Conservation (phyloP, 768 basidiomycete genomes). For the Lactifluus volemus region DNA sequence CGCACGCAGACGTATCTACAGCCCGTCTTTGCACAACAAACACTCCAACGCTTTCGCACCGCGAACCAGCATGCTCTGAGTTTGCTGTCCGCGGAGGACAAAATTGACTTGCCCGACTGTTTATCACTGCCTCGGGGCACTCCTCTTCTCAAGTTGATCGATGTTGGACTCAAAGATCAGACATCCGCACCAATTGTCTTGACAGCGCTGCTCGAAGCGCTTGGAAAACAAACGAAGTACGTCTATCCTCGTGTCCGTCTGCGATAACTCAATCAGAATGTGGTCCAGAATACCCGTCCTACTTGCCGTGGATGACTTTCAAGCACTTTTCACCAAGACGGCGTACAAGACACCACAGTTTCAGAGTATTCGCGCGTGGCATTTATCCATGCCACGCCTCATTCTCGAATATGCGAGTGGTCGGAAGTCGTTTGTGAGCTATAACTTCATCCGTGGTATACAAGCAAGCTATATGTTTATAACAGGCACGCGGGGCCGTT, state of each 20-base stretch:
- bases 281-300: slow-evolving; percentile 60
- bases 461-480: background rate
- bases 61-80: slow-evolving; percentile 46
- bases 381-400: slow-evolving; percentile 70
- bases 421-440: slow-evolving; percentile 53
- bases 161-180: slow-evolving; percentile 47
- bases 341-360: slow-evolving; percentile 75
- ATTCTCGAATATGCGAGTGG: slow-evolving; percentile 77
- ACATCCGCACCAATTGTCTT: slow-evolving; percentile 47
- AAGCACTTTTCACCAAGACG: slow-evolving; percentile 58
- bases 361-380: slow-evolving; percentile 57
- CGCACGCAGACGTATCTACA: slow-evolving; percentile 74
- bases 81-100: slow-evolving; percentile 33
- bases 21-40: slow-evolving; percentile 51
- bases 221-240: slow-evolving; percentile 59
- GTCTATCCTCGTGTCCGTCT: slow-evolving; percentile 19
- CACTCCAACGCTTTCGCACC: slow-evolving; percentile 49
- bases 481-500: slow-evolving; percentile 59
- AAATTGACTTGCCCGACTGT: slow-evolving; percentile 40
- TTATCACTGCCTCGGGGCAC: slow-evolving; percentile 40
- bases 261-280: background rate
- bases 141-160: slow-evolving; percentile 44
- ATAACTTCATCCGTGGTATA: background rate
- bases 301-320: slow-evolving; percentile 83
- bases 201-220: slow-evolving; percentile 46